These are phyloP conservation scores for Argentina anserina DNA, from an alignment of 306 rosid genomes.

Conservation along the genomic window DNA sequence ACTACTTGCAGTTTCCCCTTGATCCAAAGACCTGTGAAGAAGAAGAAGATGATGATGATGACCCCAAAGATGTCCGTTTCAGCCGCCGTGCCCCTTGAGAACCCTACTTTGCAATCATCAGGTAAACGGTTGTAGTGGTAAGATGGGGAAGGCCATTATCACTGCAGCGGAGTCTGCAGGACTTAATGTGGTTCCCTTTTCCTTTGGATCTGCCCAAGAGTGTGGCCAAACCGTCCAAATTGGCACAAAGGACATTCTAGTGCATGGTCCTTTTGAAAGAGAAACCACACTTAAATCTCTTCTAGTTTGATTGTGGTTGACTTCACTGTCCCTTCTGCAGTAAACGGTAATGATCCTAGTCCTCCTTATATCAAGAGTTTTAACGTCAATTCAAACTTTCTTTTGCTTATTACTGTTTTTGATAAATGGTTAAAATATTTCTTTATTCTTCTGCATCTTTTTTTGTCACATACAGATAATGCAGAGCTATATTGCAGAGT, in stretches of 20 bases:
- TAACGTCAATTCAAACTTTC: not conserved
- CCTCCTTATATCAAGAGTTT: not conserved
- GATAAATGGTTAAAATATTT: not conserved
- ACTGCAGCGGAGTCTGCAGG: constrained; percentile 87
- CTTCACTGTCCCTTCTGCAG: constrained; percentile 81
- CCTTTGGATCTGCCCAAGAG: constrained; percentile 71
- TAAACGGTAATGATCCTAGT: constrained; percentile 53
- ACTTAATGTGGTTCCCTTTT: constrained; percentile 65
- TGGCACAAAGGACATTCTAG: constrained; percentile 58
- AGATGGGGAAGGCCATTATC: constrained; percentile 84
- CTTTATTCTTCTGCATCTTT: not conserved
- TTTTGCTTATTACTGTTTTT: not conserved
- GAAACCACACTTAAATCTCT: constrained; percentile 59
- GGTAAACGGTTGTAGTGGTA: constrained; percentile 88
- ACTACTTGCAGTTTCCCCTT: not conserved
- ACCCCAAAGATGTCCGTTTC: constrained; percentile 4
- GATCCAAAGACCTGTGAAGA: not conserved
- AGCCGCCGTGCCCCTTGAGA: not conserved
- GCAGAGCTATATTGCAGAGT: constrained; percentile 75
- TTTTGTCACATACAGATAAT: constrained; percentile 49
- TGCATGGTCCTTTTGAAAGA: constrained; percentile 73
- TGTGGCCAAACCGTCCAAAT: constrained; percentile 58
- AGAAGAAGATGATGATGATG: not conserved
- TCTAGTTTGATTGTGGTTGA: constrained; percentile 74
- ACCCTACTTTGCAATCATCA: constrained; percentile 23